Conservation (phyloP, 768 basidiomycete genomes). For the Pulveroboletus sp. region DNA sequence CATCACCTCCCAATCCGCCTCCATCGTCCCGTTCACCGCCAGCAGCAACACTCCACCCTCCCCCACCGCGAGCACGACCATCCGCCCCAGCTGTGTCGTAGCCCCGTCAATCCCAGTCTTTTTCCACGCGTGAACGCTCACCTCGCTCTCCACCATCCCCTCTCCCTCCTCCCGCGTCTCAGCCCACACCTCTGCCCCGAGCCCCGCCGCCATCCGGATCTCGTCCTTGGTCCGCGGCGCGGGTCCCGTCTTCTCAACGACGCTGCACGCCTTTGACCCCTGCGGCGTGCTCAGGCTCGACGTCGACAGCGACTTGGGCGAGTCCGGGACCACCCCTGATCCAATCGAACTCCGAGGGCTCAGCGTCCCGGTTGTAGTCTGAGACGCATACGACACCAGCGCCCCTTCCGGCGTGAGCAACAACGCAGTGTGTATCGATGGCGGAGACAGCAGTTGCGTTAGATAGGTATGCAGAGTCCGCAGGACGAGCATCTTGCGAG, state of each 20-base stretch:
- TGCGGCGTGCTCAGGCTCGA: conserved; percentile 6
- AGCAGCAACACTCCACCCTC: conserved; percentile 54
- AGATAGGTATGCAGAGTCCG: conserved; percentile 64
- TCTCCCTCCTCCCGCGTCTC: conserved; percentile 53
- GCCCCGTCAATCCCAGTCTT: too few relatives aligned
- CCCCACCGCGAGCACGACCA: conserved; percentile 64
- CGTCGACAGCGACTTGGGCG: conserved; percentile 10
- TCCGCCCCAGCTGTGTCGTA: conserved; percentile 63
- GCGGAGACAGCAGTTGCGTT: conserved; percentile 55
- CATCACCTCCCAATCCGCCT: conserved; percentile 64
- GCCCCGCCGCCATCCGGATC: conserved; percentile 65
- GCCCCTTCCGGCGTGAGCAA: conserved; percentile 73
- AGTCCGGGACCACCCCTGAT: conserved; percentile 5
- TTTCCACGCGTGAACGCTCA: conserved; percentile 31
- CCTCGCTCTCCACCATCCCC: conserved; percentile 79
- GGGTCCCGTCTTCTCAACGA: conserved; percentile 1
- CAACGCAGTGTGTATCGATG: conserved; percentile 64
- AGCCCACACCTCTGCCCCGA: conserved; percentile 74
- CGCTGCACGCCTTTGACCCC: conserved; percentile 12
- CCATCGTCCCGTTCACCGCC: conserved; percentile 58
- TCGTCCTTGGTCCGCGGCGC: conserved; percentile 59
- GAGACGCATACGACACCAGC: conserved; percentile 60
- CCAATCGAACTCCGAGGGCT: conserved; percentile 5
- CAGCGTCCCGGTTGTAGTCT: conserved; percentile 30
- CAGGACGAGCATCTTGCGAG: conserved; percentile 58